Base-by-base conservation (phyloP, 2,329 filamentous ascomycete species). In the Zymoseptoria pseudotritici region DNA sequence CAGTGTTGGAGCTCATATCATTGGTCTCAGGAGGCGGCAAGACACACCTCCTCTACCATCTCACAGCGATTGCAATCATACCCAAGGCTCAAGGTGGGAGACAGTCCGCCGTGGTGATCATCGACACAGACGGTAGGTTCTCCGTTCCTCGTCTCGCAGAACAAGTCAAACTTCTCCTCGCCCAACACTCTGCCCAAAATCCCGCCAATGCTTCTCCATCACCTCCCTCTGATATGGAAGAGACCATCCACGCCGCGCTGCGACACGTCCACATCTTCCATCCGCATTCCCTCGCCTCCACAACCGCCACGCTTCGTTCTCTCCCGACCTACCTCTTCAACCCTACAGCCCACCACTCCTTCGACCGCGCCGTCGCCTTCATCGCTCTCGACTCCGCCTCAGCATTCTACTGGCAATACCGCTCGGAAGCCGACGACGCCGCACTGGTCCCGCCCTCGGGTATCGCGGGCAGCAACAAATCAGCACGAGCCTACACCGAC, bases 241-340 rank as follows among this genome's bases (percentile, higher is more conserved):
- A 63, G 9, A 63, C 77, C 1, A 59, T 83, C 13, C 61, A 65
- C n/a, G 65, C 65, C 21, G 72, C 76, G 3, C 73, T 87, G 0
- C 67, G 73, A 26, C 83, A 87, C 66, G 70, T 87, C 46, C 84
- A 86, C 69, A 74, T 87, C 61, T 82, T 85, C 72, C 78, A 74
- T 2, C 83, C 83, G 0, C 76, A 80, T 52, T 81, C 80, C 1
- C 81, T 81, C 22, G 53, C 72, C 2, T 75, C 79, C 2, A 71
- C 85, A 0, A 71, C 85, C 2, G 69, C 78, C 6, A 83, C 82
- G 0, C 67, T 87, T 0, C 62, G 71, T 2, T 63, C 66, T 0
- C 68, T 87, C 0, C 76, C 78, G 17, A 51, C 64, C 0, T 84
- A 85, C 67, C 77, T 87, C 7, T 76, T 83, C 61, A 63, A 75